Conservation (phyloP, 257 asterid species). For the Solanum megistacrolobum region DNA sequence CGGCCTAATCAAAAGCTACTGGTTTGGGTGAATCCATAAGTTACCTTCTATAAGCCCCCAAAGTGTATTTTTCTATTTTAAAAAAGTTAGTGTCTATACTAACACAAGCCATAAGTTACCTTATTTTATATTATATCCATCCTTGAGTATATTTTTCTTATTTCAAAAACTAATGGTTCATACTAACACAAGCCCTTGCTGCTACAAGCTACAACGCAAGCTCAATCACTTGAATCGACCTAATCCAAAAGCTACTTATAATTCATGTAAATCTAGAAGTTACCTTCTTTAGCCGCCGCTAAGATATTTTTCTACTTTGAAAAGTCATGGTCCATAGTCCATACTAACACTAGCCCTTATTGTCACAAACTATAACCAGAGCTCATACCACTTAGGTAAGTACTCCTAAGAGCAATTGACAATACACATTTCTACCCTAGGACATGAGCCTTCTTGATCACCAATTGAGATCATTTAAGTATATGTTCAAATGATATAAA, state of each 20-base stretch:
- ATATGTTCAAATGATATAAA: background rate
- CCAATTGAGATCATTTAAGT: background rate
- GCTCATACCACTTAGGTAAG: background rate
- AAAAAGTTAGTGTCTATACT: too few relatives aligned
- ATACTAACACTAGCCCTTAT: background rate
- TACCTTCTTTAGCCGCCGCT: background rate
- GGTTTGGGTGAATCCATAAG: too few relatives aligned
- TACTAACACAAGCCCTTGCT: background rate
- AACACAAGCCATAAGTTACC: background rate
- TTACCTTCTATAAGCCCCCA: too few relatives aligned
- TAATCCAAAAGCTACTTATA: background rate
- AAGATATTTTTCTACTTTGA: background rate
- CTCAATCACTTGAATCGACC: background rate
- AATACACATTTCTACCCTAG: background rate
- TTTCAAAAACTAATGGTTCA: background rate
- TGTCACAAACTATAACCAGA: background rate
- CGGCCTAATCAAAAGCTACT: too few relatives aligned
- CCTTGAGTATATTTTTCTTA: background rate
- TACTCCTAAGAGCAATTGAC: background rate
- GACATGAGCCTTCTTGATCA: background rate
- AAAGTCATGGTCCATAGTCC: background rate
- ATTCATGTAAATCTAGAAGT: background rate
- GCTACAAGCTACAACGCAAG: background rate
- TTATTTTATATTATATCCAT: background rate
- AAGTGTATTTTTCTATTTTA: too few relatives aligned